Evolutionary conservation across 2,329 filamentous ascomycete species (phyloP), one percentile per base, ranked within the genome.

Genomic region (Cryphonectria naterciae): DNA sequence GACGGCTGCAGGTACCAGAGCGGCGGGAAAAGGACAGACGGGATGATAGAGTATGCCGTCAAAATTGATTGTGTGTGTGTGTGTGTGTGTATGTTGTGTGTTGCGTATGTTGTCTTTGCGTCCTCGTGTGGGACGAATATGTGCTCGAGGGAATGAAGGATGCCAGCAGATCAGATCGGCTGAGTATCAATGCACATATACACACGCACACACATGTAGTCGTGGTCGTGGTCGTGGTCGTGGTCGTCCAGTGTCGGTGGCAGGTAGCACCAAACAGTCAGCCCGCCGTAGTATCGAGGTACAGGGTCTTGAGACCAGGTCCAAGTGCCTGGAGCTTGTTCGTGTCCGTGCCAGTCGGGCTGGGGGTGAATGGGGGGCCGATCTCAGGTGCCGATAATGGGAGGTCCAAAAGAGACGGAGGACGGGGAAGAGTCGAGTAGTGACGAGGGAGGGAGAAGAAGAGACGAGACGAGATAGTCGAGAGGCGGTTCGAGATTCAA

Each of bases 401-500:
- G 46, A 66, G 15, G 17, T 56, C 19, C 22, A 49, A 49, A 49
- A n/a, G 41, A 22, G 19, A 37, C 52, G 19, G 13, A 19, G 28
- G 52, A 17, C 54, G 25, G 54, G n/a, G 54, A 58, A 8, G 54
- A 32, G 58, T 61, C 58, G 32, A n/a, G 58, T n/a, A 4, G 19
- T 39, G 58, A 39, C 35, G 58, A 22, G 17, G 2, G 58, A 37
- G 58, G 58, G 17, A 22, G 58, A 22, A 19, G 56, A 65, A 64
- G 68, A 60, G 66, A 41, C 35, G 39, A 61, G 58, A 65, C 69
- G 65, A 68, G 65, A 65, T 37, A 67, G 63, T 58, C 56, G 56
- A 60, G 35, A 39, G 32, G 19, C 32, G 28, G 25, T 39, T 32
- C 58, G 32, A 61, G 58, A 60, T 28, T 32, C 54, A 28, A 58